phyloP scores from a whole-genome alignment of 805 yeast species.

The Jamesozyma gamospora region DNA sequence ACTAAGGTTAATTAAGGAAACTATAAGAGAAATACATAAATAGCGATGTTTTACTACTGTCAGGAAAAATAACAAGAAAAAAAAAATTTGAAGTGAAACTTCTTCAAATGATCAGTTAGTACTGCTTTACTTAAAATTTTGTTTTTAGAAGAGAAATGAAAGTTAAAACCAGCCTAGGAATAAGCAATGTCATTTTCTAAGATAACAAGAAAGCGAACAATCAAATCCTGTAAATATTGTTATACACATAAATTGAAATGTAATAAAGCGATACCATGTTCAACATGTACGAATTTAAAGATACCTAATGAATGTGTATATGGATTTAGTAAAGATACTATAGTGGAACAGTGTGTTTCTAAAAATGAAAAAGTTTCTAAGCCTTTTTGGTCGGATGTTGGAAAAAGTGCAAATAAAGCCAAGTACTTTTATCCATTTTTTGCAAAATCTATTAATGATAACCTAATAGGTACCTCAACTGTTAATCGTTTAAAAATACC shows the following conservation, averaged over 20 bases:
- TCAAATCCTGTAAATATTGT: slow-evolving; percentile 22
- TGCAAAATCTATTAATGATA: slow-evolving; percentile 15
- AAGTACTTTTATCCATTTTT: slow-evolving; percentile 22
- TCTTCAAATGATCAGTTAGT: too few species aligned
- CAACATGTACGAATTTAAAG: slow-evolving; percentile 10
- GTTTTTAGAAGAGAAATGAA: too few species aligned
- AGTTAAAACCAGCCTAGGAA: too few species aligned
- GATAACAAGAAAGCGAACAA: slow-evolving; percentile 20
- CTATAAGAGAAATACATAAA: too few species aligned
- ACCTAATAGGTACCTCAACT: slow-evolving; percentile 8
- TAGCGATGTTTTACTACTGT: too few species aligned
- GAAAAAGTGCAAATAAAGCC: slow-evolving; percentile 12
- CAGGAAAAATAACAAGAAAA: too few species aligned
- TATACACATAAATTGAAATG: slow-evolving; percentile 23
- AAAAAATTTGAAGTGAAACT: neutral
- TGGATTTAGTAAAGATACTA: slow-evolving; percentile 13
- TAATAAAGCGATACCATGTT: slow-evolving; percentile 17
- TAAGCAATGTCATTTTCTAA: neutral
- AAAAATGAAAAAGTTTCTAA: slow-evolving; percentile 1
- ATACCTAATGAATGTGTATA: slow-evolving; percentile 12
- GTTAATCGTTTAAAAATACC: slow-evolving; percentile 5
- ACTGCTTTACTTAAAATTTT: too few species aligned
- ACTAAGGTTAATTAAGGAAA: too few species aligned
- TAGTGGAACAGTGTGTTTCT: too few species aligned
- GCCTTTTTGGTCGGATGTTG: slow-evolving; percentile 2